Evolutionary conservation across 202 grass and related monocot species (phyloP), one percentile per base, ranked within the genome.

Genomic region (Zoysia matrella): DNA sequence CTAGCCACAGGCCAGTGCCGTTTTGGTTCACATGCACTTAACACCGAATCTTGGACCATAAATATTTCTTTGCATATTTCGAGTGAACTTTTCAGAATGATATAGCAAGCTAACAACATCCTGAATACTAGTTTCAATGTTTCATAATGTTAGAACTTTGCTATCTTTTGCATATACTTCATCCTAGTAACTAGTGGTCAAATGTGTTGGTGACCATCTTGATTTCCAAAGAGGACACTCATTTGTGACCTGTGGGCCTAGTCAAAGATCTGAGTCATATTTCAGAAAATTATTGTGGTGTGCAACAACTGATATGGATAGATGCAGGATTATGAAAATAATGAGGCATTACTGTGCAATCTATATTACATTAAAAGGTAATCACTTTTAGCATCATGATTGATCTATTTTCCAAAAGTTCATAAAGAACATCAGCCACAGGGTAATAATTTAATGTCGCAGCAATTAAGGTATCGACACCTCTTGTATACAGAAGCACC

Each of bases 371-470:
- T 30, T 64, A 53, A 65, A 81, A 73, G 47, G n/a, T 52, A 16
- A 0, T 10, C 58, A 65, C 69, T 73, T 82, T 82, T 73, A 73
- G 78, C 42, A 75, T 69, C 81, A 83, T 74, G 77, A 91, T 73
- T 82, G 82, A 76, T 54, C 60, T 51, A 60, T 63, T 81, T 73
- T 65, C 66, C 53, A 64, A 65, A 75, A 86, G 58, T 60, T 50
- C 60, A 57, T 46, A 71, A 72, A 1, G 14, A 42, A 57, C 55
- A 86, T 70, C 51, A 89, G 69, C 74, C 69, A 57, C 66, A 77
- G 75, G 52, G 74, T 65, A 50, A 84, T 87, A 61, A 73, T 81
- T 81, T 91, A 84, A 81, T 87, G 66, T 36, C 58, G 69, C 70
- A 71, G 49, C 76, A 77, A 67, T 84, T 82, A 78, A 63, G 69